Percentiles rank a stretch among this genome's conserved stretches.
phyloP scores from a whole-genome alignment of 805 yeast species.

The Ascoidea rubescens region DNA sequence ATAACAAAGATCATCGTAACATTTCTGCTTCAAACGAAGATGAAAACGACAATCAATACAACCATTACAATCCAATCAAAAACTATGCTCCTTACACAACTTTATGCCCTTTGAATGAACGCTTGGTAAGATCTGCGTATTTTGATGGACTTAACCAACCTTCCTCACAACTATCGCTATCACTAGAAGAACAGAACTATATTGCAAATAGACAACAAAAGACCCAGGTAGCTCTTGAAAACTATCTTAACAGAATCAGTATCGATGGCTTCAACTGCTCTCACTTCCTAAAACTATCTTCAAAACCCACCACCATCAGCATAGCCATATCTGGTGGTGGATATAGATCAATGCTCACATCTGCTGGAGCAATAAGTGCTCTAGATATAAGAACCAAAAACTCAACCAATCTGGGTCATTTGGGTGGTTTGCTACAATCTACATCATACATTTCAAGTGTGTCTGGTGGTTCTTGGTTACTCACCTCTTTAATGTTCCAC shows the following conservation, averaged over 20 bases:
- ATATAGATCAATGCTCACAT: constrained; percentile 44
- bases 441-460: constrained; percentile 47
- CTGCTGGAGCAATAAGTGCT: constrained; percentile 42
- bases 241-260: not conserved
- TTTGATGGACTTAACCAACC: no score
- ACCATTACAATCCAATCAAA: no score
- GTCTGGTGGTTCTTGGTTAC: constrained; percentile 65
- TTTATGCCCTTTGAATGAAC: not conserved
- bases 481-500: constrained; percentile 30
- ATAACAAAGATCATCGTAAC: no score
- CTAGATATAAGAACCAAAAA: constrained; percentile 30
- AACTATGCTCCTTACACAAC: not conserved
- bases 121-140: no score
- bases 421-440: constrained; percentile 42
- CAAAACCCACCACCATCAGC: constrained; percentile 19
- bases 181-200: not conserved
- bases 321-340: constrained; percentile 38
- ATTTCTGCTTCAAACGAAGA: no score
- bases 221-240: not conserved
- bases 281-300: not conserved
- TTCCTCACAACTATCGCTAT: no score
- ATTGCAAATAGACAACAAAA: not conserved
- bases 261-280: no score
- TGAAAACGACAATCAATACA: no score
- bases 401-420: constrained; percentile 17